These are phyloP conservation scores for Saussurea involucrata DNA, from an alignment of 129 eudicot genomes.

Conservation along the genomic window DNA sequence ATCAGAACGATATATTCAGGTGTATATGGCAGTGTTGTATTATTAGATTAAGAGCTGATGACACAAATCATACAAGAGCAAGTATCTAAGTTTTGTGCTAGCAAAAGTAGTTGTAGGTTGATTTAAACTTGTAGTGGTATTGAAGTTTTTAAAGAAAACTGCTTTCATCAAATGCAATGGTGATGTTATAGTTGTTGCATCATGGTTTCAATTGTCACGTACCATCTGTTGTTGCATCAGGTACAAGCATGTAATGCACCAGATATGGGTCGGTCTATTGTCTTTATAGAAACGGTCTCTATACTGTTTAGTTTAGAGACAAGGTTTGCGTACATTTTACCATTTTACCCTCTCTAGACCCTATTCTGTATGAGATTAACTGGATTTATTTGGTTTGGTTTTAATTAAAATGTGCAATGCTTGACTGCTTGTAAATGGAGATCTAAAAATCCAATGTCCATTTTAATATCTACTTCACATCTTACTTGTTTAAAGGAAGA, in stretches of 20 bases:
- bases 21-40: conserved; percentile 17
- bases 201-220: neutral
- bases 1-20: neutral
- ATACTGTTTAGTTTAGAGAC: too few relatives aligned
- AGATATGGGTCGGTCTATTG: neutral
- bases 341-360: neutral
- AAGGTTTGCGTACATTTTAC: too few relatives aligned
- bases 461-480: neutral
- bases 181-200: conserved; percentile 1
- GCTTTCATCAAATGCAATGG: neutral
- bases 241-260: neutral
- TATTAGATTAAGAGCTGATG: conserved; percentile 18
- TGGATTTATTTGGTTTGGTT: neutral
- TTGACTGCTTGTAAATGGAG: neutral
- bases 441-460: neutral
- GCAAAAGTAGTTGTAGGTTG: conserved; percentile 4
- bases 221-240: neutral
- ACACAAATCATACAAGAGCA: neutral
- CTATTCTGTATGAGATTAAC: neutral
- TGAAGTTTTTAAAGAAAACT: neutral
- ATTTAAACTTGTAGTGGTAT: conserved; percentile 1
- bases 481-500: neutral
- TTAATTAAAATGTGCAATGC: neutral
- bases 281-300: neutral
- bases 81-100: conserved; percentile 3